Percentiles rank a stretch among this genome's conserved stretches.
Conservation (phyloP, 1,139 yeast species). For the Blastobotrys proliferans region DNA sequence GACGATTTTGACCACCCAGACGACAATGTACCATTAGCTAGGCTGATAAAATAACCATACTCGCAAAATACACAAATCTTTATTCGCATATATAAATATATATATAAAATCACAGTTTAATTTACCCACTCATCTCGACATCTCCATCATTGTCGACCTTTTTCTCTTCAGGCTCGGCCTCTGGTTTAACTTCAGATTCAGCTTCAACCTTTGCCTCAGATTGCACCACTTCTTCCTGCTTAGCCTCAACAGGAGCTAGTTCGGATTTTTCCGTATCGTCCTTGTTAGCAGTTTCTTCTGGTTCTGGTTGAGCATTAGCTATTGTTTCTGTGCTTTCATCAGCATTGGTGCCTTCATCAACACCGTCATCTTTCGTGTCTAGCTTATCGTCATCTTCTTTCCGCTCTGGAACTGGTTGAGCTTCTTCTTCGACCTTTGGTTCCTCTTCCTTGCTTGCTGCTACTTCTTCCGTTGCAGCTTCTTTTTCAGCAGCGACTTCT, state of each 20-base stretch:
- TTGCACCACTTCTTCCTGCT: conserved; percentile 15
- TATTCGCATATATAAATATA: not conserved
- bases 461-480: conserved; percentile 11
- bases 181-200: not conserved
- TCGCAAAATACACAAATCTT: conserved; percentile 2
- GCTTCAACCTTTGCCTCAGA: conserved; percentile 26
- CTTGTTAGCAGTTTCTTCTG: not conserved
- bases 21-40: conserved; percentile 21
- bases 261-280: conserved; percentile 3
- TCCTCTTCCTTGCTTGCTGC: conserved; percentile 6
- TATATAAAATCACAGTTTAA: too few species aligned
- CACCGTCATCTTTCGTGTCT: not conserved
- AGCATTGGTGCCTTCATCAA: too few species aligned
- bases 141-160: conserved; percentile 32
- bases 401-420: conserved; percentile 4
- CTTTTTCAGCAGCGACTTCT: conserved; percentile 11
- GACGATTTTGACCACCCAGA: conserved; percentile 12
- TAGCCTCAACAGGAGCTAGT: not conserved
- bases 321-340: too few species aligned
- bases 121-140: conserved; percentile 30
- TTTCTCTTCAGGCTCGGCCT: conserved; percentile 10
- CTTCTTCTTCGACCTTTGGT: conserved; percentile 22
- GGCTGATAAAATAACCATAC: conserved; percentile 8
- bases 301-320: not conserved
- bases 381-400: not conserved